A percentile compares a stretch with the other conserved stretches of the same genome.
These are phyloP conservation scores for Pulveroboletus sp. DNA, from an alignment of 768 basidiomycete genomes.

Conservation along the genomic window DNA sequence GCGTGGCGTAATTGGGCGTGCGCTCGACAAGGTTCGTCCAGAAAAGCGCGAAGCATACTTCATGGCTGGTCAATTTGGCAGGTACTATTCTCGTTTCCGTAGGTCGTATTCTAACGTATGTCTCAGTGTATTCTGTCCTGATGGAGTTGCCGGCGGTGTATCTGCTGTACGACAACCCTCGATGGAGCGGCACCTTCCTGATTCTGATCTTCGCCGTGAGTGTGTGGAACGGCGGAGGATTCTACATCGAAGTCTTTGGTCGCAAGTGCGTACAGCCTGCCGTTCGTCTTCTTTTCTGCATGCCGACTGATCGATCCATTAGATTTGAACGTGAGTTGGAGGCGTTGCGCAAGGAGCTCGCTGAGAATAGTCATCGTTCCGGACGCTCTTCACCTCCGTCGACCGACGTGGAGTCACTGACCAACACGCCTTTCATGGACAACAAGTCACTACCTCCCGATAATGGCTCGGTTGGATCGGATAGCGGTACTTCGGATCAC, in stretches of 20 bases:
- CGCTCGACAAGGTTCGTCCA: slow-evolving; percentile 55
- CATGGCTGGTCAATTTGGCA: slow-evolving; percentile 81
- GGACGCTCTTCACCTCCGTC: slow-evolving; percentile 49
- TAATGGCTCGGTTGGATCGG: slow-evolving; percentile 14
- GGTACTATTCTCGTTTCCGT: slow-evolving; percentile 21
- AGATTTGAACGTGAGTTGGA: slow-evolving; percentile 94
- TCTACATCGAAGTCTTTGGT: slow-evolving; percentile 95
- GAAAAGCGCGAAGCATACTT: slow-evolving; percentile 66
- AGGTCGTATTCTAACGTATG: background rate
- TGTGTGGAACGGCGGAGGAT: slow-evolving; percentile 95
- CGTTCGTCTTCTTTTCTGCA: background rate
- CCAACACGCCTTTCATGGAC: slow-evolving; percentile 32
- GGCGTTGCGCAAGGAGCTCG: slow-evolving; percentile 83
- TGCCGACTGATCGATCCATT: slow-evolving; percentile 6
- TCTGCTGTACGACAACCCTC: slow-evolving; percentile 73
- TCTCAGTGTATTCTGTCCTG: slow-evolving; percentile 72
- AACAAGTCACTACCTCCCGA: slow-evolving; percentile 16
- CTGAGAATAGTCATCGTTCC: slow-evolving; percentile 57
- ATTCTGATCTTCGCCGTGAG: slow-evolving; percentile 78
- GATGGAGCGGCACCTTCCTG: slow-evolving; percentile 75
- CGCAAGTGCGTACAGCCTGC: slow-evolving; percentile 66
- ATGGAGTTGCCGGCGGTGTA: slow-evolving; percentile 86
- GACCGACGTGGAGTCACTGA: slow-evolving; percentile 39
- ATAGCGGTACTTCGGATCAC: slow-evolving; percentile 11
- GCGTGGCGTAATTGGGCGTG: slow-evolving; percentile 73